Evolutionary conservation across 1,284 basidiomycete species (phyloP).

Genomic region (Vanrija sp.): DNA sequence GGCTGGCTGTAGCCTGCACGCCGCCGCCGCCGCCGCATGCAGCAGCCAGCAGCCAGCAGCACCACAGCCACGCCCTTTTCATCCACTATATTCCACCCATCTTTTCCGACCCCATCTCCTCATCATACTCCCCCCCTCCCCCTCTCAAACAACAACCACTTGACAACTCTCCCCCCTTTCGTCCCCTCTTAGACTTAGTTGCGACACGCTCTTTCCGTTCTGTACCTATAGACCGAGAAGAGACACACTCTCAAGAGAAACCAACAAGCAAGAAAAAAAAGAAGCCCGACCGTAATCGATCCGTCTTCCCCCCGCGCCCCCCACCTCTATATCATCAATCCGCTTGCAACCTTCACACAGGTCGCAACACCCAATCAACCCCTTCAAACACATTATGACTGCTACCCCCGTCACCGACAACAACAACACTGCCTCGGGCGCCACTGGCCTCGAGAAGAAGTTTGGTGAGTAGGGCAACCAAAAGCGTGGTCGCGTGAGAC

Average conservation of each 20-base stretch:
- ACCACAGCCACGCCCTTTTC: too few relatives aligned
- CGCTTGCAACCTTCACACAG: constrained; percentile 1
- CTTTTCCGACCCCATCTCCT: too few relatives aligned
- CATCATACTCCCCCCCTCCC: background rate
- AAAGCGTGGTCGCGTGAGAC: constrained; percentile 13
- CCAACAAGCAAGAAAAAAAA: too few relatives aligned
- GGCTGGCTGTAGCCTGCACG: too few relatives aligned
- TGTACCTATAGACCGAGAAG: too few relatives aligned
- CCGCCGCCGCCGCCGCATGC: too few relatives aligned
- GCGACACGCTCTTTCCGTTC: too few relatives aligned
- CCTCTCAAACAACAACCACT: background rate
- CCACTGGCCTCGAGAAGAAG: constrained; percentile 71
- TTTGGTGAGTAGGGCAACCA: constrained; percentile 59
- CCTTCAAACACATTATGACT: constrained; percentile 34
- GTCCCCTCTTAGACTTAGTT: too few relatives aligned
- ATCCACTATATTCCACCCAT: background rate
- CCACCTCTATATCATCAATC: background rate
- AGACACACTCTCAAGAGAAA: too few relatives aligned
- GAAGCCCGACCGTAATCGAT: too few relatives aligned
- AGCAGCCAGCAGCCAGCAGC: too few relatives aligned
- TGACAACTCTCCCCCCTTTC: too few relatives aligned
- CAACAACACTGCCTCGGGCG: constrained; percentile 54
- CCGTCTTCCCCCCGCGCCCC: constrained; percentile 3
- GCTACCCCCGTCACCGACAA: constrained; percentile 26
- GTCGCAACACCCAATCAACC: constrained; percentile 7